Percentiles rank a stretch among this genome's conserved stretches.
phyloP scores from a whole-genome alignment of 768 basidiomycete genomes.

The Hydnomerulius pinastri region DNA sequence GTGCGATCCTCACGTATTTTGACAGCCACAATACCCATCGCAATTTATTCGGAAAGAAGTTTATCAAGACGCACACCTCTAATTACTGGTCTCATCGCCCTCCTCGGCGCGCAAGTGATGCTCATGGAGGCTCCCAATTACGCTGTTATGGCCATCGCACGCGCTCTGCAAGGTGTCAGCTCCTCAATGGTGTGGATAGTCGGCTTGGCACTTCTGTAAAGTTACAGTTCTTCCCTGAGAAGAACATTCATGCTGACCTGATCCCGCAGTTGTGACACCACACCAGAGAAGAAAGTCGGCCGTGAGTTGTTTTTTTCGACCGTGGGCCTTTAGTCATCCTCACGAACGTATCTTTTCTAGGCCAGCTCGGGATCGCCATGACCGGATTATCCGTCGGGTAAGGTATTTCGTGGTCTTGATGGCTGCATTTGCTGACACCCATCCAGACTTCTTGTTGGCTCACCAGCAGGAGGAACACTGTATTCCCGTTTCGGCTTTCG shows the following conservation, averaged over 20 bases:
- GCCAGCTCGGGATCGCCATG: conserved; percentile 64
- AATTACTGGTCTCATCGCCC: conserved; percentile 48
- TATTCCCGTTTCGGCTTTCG: conserved; percentile 59
- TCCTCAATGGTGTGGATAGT: conserved; percentile 66
- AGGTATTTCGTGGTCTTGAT: background rate
- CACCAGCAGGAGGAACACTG: conserved; percentile 57
- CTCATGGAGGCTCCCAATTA: conserved; percentile 64
- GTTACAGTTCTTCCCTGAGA: conserved; percentile 3
- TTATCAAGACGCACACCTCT: conserved; percentile 49
- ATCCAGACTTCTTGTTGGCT: conserved; percentile 51
- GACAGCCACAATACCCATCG: conserved; percentile 58
- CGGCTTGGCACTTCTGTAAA: conserved; percentile 60
- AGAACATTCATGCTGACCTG: conserved; percentile 9
- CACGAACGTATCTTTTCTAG: conserved; percentile 28
- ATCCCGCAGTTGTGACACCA: conserved; percentile 51
- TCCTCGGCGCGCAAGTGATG: conserved; percentile 57
- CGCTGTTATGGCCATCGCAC: conserved; percentile 57
- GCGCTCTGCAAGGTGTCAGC: conserved; percentile 59
- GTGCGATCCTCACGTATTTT: background rate
- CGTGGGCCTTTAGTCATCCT: background rate
- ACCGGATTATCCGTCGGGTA: conserved; percentile 58
- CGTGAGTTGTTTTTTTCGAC: conserved; percentile 37
- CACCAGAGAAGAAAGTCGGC: conserved; percentile 49
- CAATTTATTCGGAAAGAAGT: conserved; percentile 54
- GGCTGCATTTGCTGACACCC: background rate